Base-by-base conservation (phyloP, 306 rosid genomes). In the Acacia melanoxylon region DNA sequence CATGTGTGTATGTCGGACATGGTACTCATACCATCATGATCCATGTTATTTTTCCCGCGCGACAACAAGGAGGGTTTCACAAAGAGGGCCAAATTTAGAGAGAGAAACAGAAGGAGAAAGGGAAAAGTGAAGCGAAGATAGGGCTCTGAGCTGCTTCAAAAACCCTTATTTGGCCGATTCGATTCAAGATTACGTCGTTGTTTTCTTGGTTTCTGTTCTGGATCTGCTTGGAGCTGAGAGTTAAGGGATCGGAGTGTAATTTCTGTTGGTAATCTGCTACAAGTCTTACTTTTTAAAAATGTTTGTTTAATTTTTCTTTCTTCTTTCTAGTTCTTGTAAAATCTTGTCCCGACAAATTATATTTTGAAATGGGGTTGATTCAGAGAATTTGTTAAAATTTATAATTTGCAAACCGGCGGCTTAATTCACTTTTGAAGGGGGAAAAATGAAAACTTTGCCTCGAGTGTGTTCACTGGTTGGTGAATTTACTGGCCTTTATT, bases 21-120 rank as follows among this genome's bases (percentile, higher is more conserved):
- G 78, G 68, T 35, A 54, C 35, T 16, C 65, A 35, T 75, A 17
- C 33, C 33, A 75, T 54, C 33, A 75, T 75, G 35, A 4, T 56
- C 35, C 68, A n/a, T 75, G 68, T 75, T 75, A 41, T 54, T 75
- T 75, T 75, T 75, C 78, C 78, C 78, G 78, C 78, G 78, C 78
- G 78, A 74, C 29, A 16, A 74, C 19, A 52, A 46, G 48, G 66
- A 70, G 78, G 78, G 66, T 52, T 74, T 52, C 66, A 25, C 29
- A 9, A 33, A 10, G 31, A 20, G 65, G 40, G 19, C 78, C 3
- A 74, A 74, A 31, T 44, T 70, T 74, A 74, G 66, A 52, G 78
- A 74, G 75, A 70, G 56, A 72, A 72, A 42, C 20, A 41, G 40
- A 12, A 10, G 8, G 10, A n/a, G 74, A 40, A 33, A 42, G 20